A percentile compares a stretch with the other conserved stretches of the same genome.
Evolutionary conservation across 176 grass and related monocot genomes (phyloP).

Genomic region (Phyllostachys edulis): DNA sequence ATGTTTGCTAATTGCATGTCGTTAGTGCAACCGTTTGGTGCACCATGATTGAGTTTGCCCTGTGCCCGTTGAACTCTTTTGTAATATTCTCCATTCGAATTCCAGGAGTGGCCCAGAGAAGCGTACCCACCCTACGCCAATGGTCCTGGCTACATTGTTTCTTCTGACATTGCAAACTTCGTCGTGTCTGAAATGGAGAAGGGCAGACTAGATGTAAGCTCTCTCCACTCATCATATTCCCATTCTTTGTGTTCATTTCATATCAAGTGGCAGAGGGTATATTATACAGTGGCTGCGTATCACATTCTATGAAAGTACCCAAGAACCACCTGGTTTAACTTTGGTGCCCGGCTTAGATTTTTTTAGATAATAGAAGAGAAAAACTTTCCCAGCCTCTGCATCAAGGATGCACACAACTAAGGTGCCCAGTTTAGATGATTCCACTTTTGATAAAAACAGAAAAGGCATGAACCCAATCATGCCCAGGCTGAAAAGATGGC

Average conservation of each 20-base stretch:
- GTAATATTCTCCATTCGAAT: slow-evolving; percentile 23
- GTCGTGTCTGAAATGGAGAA: slow-evolving; percentile 50
- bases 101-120: slow-evolving; percentile 66
- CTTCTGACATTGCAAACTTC: slow-evolving; percentile 63
- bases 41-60: slow-evolving; percentile 20
- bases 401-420: no score
- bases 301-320: slow-evolving; percentile 9
- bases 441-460: slow-evolving; percentile 9
- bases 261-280: slow-evolving; percentile 16
- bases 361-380: no score
- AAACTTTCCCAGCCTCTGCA: no score
- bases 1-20: slow-evolving; percentile 8
- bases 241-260: background rate
- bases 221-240: background rate
- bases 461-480: slow-evolving; percentile 40
- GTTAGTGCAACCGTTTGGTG: background rate
- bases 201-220: slow-evolving; percentile 52
- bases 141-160: slow-evolving; percentile 70
- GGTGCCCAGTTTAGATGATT: slow-evolving; percentile 17
- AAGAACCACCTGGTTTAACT: background rate
- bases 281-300: background rate
- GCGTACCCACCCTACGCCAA: slow-evolving; percentile 64
- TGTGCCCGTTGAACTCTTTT: slow-evolving; percentile 28
- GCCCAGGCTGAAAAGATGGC: slow-evolving; percentile 33
- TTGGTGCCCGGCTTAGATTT: slow-evolving; percentile 5